phyloP scores from a whole-genome alignment of 148 eudicot species.

The Drosera capensis region DNA sequence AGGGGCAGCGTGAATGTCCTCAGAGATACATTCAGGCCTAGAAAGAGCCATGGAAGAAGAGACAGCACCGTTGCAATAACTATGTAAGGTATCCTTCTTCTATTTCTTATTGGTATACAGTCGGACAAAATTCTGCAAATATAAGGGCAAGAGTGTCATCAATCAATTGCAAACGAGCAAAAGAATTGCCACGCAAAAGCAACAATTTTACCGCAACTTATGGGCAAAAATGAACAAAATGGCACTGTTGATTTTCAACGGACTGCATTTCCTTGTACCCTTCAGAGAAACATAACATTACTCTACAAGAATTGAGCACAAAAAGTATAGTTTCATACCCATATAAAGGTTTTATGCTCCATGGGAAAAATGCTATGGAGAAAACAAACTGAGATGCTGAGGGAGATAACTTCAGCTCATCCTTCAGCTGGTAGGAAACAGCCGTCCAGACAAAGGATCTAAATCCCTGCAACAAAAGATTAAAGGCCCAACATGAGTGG shows the following conservation, averaged over 20 bases:
- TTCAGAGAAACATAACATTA: no score
- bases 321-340: conserved; percentile 39
- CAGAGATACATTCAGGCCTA: conserved; percentile 40
- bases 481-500: conserved; percentile 5
- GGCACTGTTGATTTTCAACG: no score
- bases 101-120: conserved; percentile 78
- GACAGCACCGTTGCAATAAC: conserved; percentile 65
- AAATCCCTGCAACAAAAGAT: conserved; percentile 55
- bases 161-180: conserved; percentile 11
- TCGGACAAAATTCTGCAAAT: conserved; percentile 76
- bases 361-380: conserved; percentile 79
- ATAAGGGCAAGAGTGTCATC: conserved; percentile 9
- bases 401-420: conserved; percentile 60
- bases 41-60: conserved; percentile 59
- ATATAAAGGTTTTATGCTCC: conserved; percentile 91
- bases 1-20: conserved; percentile 43
- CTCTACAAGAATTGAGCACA: no score
- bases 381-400: conserved; percentile 78
- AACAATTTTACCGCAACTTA: no score
- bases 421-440: conserved; percentile 84
- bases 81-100: conserved; percentile 72
- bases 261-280: no score
- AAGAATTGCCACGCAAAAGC: no score
- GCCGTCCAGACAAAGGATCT: conserved; percentile 95
- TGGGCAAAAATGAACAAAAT: no score